Percentiles rank a stretch among this genome's conserved stretches.
phyloP scores from a whole-genome alignment of 768 basidiomycete genomes.

The Goffeauzyma gilvescens region DNA sequence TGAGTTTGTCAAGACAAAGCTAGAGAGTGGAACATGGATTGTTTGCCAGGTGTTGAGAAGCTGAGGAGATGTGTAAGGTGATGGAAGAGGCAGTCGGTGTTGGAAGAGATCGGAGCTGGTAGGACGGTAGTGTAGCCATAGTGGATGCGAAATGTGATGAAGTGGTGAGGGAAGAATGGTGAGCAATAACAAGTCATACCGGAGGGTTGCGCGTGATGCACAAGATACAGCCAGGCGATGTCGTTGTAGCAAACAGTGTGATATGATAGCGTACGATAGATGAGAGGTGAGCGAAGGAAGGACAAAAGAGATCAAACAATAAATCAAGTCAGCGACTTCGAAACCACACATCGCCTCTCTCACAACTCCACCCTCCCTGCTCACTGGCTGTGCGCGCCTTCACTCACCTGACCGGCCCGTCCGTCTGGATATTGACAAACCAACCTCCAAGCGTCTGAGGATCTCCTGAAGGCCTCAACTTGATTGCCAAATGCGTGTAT shows the following conservation, averaged over 20 bases:
- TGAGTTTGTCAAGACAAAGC: conserved; percentile 36
- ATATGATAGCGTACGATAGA: neutral
- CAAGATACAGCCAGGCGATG: no score
- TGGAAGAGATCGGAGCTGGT: conserved; percentile 75
- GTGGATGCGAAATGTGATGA: neutral
- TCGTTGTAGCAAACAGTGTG: no score
- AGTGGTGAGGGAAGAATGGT: neutral
- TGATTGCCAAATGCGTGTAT: conserved; percentile 62
- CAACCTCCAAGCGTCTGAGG: conserved; percentile 34
- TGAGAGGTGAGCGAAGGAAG: neutral
- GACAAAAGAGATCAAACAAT: neutral
- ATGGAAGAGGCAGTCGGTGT: conserved; percentile 44
- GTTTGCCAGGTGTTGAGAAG: conserved; percentile 18
- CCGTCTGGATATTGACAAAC: conserved; percentile 83
- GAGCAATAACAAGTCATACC: no score
- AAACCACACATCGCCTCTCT: no score
- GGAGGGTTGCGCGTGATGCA: no score
- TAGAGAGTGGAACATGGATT: conserved; percentile 55
- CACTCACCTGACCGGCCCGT: conserved; percentile 37
- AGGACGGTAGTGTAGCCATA: neutral
- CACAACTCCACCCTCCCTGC: no score
- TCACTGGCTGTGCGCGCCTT: neutral
- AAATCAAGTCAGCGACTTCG: no score
- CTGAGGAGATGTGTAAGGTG: conserved; percentile 13
- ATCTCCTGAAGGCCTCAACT: conserved; percentile 34